Evolutionary conservation across 2,329 filamentous ascomycete species (phyloP), one percentile per base, ranked within the genome.

Genomic region (Neofusicoccum parvum): DNA sequence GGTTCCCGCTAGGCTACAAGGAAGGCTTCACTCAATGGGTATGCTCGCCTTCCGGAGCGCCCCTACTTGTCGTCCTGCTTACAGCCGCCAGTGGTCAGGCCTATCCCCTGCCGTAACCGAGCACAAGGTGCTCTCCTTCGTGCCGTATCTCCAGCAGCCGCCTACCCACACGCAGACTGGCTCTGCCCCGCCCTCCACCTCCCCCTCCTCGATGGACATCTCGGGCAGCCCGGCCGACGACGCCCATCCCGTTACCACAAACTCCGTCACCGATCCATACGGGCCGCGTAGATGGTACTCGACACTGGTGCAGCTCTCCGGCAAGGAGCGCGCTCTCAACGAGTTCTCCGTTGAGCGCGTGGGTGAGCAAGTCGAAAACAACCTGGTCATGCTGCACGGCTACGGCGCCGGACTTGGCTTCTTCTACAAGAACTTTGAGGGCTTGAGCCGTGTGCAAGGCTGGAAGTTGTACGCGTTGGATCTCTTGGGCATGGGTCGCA

Each of bases 341-440:
- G 95, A 99, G 75, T 95, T 97, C 76, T 93, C 91, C 0, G 87
- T 99, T 2, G 92, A 97, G 80, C 86, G 94, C 58, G 80, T 92
- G 0, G 92, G 88, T 41, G 94, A 97, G 74, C 79, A 89, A 4
- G 86, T 88, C 0, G 90, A 96, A 53, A 90, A 98, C 73, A 95
- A 92, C 49, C 83, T 99, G 15, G 94, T 99, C 50, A 96, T 99
- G 87, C 82, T 99, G 4, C 95, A 99, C 75, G 95, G 95, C 67
- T 99, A 99, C 77, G 95, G 95, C 53, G 95, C 95, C 2, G 95
- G 95, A 0, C 85, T 99, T 0, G 95, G 94, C 23, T 98, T 99
- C 80, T 99, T 96, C 83, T 99, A 97, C 84, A 94, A 95, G 80
- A 99, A 99, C 76, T 97, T 96, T 67, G 95, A 99, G 78, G 88